Percentiles rank a stretch among this genome's conserved stretches.
phyloP scores from a whole-genome alignment of 768 basidiomycete genomes.

The Hygrophorus russula region DNA sequence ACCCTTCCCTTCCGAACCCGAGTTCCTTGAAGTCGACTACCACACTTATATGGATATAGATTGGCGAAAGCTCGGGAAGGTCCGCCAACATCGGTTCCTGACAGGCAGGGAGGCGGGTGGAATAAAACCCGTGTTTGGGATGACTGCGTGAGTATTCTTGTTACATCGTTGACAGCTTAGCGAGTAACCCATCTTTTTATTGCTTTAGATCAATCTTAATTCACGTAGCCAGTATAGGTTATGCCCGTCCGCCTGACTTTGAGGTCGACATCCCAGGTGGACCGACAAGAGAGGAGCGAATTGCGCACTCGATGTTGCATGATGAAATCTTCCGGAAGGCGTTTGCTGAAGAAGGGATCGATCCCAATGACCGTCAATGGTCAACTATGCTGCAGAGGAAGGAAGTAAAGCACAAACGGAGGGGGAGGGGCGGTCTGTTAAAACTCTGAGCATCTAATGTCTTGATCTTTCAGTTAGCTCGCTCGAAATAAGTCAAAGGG shows the following conservation, averaged over 20 bases:
- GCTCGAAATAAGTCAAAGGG: too few relatives aligned
- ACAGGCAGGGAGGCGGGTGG: slow-evolving; percentile 81
- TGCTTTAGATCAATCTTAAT: slow-evolving; percentile 33
- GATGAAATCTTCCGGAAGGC: slow-evolving; percentile 2
- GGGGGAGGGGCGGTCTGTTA: too few relatives aligned
- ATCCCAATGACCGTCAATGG: not conserved
- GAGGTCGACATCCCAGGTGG: slow-evolving; percentile 25
- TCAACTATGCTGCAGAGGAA: not conserved
- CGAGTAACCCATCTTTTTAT: not conserved
- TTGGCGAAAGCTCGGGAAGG: slow-evolving; percentile 30
- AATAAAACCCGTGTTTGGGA: slow-evolving; percentile 79
- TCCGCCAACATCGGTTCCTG: slow-evolving; percentile 68
- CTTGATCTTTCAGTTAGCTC: too few relatives aligned
- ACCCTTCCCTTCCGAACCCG: slow-evolving; percentile 44
- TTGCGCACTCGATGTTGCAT: slow-evolving; percentile 31
- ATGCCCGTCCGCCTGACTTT: slow-evolving; percentile 32
- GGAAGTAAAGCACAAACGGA: not conserved
- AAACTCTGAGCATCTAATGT: too few relatives aligned
- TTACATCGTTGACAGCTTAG: too few relatives aligned
- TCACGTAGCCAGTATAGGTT: slow-evolving; percentile 31
- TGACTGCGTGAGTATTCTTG: slow-evolving; percentile 69
- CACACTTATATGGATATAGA: slow-evolving; percentile 50
- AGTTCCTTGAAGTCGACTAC: slow-evolving; percentile 47
- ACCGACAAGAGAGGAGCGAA: slow-evolving; percentile 24
- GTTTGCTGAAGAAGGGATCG: slow-evolving; percentile 1